A percentile compares a stretch with the other conserved stretches of the same genome.
These are phyloP conservation scores for Boletus edulis DNA, from an alignment of 768 basidiomycete species.

Conservation along the genomic window DNA sequence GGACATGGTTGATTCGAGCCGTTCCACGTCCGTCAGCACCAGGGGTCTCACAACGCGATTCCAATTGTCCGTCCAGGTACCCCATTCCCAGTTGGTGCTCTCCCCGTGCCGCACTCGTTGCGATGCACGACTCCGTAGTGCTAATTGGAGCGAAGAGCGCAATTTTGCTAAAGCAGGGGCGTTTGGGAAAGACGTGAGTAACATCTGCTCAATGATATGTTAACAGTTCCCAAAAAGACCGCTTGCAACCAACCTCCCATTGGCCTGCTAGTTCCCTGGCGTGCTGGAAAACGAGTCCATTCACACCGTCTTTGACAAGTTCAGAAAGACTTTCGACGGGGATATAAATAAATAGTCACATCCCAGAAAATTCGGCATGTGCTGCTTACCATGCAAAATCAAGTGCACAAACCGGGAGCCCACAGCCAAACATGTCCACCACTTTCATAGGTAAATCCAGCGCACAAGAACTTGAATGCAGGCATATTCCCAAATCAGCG, in stretches of 20 bases:
- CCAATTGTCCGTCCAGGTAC: conserved; percentile 89
- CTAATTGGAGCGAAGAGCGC: conserved; percentile 45
- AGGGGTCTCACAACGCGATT: conserved; percentile 61
- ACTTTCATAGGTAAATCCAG: conserved; percentile 98
- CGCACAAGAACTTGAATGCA: conserved; percentile 88
- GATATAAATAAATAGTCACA: conserved; percentile 3
- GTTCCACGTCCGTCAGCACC: conserved; percentile 33
- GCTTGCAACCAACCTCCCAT: conserved; percentile 43
- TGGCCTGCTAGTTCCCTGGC: conserved; percentile 69
- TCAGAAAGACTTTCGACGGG: conserved; percentile 63
- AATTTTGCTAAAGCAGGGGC: conserved; percentile 50
- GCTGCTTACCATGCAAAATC: conserved; percentile 75
- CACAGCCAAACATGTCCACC: conserved; percentile 99
- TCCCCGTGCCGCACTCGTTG: conserved; percentile 17
- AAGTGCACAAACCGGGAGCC: conserved; percentile 88
- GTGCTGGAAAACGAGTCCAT: conserved; percentile 76
- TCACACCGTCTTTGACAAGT: conserved; percentile 79
- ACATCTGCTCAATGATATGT: conserved; percentile 37
- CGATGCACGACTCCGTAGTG: conserved; percentile 27
- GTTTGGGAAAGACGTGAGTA: conserved; percentile 61
- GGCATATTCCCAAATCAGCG: conserved; percentile 86
- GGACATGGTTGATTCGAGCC: conserved; percentile 13
- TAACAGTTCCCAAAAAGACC: background rate
- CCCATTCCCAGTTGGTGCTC: conserved; percentile 53
- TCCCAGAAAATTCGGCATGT: background rate